A percentile compares a stretch with the other conserved stretches of the same genome.
Evolutionary conservation across 768 basidiomycete species (phyloP).

Genomic region (Scleroderma bovista): DNA sequence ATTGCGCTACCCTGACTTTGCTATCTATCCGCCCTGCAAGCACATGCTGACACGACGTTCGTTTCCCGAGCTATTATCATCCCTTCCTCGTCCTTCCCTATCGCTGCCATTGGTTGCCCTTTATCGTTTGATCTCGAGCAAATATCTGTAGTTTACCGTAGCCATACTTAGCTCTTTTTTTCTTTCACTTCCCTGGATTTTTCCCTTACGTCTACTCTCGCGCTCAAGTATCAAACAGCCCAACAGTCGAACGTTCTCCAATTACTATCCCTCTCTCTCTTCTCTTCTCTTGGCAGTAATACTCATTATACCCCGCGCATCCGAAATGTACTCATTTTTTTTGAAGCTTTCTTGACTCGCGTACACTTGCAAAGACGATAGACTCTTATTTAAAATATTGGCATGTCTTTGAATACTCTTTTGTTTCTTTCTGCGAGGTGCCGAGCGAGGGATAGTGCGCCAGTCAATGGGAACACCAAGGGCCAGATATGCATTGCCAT

Average conservation of each 20-base stretch:
- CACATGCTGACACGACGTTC: neutral
- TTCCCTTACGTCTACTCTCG: constrained; percentile 1
- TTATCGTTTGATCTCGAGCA: constrained; percentile 33
- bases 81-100: neutral
- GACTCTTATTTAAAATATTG: no score
- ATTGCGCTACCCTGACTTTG: neutral
- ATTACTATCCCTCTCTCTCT: neutral
- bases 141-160: constrained; percentile 62
- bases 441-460: no score
- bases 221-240: constrained; percentile 31
- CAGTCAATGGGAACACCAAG: no score
- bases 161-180: neutral
- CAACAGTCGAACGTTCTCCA: neutral
- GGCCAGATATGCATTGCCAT: neutral
- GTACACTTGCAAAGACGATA: neutral
- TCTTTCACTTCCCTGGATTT: neutral
- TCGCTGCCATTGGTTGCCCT: neutral
- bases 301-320: constrained; percentile 54
- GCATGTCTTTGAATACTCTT: no score
- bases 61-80: neutral
- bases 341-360: constrained; percentile 16
- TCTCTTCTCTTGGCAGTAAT: constrained; percentile 39
- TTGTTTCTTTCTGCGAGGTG: no score
- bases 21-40: neutral
- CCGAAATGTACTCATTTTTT: constrained; percentile 36